phyloP scores from a whole-genome alignment of 768 basidiomycete species.

The Pisolithus sp. region DNA sequence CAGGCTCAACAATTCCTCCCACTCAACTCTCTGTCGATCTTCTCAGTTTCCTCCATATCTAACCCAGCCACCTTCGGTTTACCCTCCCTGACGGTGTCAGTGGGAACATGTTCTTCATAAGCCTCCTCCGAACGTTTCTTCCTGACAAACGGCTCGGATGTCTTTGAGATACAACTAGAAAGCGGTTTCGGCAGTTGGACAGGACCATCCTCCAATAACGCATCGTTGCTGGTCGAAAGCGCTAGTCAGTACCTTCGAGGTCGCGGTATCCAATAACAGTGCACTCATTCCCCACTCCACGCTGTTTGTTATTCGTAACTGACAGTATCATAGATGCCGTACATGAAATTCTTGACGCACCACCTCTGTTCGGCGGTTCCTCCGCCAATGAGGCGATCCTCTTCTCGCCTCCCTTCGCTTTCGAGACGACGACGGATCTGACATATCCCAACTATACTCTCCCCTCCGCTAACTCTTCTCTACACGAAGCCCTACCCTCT shows the following conservation, averaged over 20 bases:
- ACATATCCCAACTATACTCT: constrained; percentile 75
- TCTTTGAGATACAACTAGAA: constrained; percentile 61
- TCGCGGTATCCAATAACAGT: too few species aligned
- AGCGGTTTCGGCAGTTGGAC: constrained; percentile 30
- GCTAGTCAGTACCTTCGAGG: too few species aligned
- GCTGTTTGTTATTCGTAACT: too few species aligned
- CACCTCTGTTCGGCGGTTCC: constrained; percentile 13
- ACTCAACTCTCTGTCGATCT: constrained; percentile 9
- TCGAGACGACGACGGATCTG: constrained; percentile 29
- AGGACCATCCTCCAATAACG: too few species aligned
- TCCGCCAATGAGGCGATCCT: constrained; percentile 52
- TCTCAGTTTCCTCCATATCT: constrained; percentile 13
- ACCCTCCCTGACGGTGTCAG: constrained; percentile 8
- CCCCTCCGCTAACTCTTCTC: constrained; percentile 37
- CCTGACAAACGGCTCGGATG: constrained; percentile 44
- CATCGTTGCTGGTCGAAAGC: too few species aligned
- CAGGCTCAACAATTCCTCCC: background rate
- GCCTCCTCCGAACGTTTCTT: constrained; percentile 47
- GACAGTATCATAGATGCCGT: too few species aligned
- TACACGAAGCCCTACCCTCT: constrained; percentile 30
- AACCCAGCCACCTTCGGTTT: constrained; percentile 35
- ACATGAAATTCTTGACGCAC: too few species aligned
- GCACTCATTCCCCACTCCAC: too few species aligned
- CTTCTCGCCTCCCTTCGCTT: constrained; percentile 29
- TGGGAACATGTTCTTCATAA: too few species aligned